Percentiles rank a stretch among this genome's conserved stretches.
phyloP scores from a whole-genome alignment of 306 rosid species.

The Cercis canadensis region DNA sequence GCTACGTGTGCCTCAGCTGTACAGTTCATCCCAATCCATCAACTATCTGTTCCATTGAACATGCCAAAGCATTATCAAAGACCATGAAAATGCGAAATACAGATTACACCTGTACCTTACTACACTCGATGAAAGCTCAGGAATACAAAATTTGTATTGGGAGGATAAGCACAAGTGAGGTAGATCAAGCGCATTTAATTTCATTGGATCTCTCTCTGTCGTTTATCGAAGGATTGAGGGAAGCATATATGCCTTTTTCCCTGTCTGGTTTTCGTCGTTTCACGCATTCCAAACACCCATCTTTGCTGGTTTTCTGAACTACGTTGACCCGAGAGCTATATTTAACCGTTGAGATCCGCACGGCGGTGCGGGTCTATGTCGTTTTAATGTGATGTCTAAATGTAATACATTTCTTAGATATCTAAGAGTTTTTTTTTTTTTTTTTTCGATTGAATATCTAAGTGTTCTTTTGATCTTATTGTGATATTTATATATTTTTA shows the following conservation, averaged over 20 bases:
- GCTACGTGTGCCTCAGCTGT: too few relatives aligned
- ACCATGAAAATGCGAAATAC: neutral
- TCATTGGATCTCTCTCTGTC: conserved; percentile 41
- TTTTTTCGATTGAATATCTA: too few relatives aligned
- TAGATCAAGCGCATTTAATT: conserved; percentile 44
- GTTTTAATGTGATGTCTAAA: too few relatives aligned
- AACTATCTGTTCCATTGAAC: too few relatives aligned
- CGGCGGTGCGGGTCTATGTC: too few relatives aligned
- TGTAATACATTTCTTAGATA: too few relatives aligned
- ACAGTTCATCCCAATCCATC: too few relatives aligned
- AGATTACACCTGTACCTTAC: neutral
- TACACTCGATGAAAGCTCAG: neutral
- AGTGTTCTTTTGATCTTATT: too few relatives aligned
- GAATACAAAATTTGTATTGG: too few relatives aligned
- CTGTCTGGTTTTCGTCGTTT: conserved; percentile 10
- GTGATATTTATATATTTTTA: too few relatives aligned
- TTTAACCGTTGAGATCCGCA: conserved; percentile 25
- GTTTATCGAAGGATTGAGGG: conserved; percentile 30
- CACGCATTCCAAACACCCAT: conserved; percentile 49
- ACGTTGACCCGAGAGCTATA: conserved; percentile 43
- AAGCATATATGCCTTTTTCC: conserved; percentile 36
- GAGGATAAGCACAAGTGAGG: neutral
- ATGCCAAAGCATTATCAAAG: too few relatives aligned
- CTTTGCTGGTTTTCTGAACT: neutral
- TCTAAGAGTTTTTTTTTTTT: too few relatives aligned